Base-by-base conservation (phyloP, 2,329 filamentous ascomycete species). In the Diplodia corticola region DNA sequence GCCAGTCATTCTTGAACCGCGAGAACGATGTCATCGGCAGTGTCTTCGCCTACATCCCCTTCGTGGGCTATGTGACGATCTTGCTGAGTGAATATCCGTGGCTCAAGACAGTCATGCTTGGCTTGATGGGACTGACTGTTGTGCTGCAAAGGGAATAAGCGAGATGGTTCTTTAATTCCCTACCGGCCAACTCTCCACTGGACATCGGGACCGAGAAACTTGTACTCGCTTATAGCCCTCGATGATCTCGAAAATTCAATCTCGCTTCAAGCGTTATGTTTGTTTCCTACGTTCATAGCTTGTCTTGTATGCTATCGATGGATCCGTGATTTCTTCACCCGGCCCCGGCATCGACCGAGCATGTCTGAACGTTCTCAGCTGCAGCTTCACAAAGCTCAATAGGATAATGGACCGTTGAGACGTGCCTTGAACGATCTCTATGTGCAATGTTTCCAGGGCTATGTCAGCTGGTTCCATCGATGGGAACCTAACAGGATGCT, bases 51-150 rank as follows among this genome's bases (percentile, higher is more conserved):
- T 99, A 96, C 77, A 89, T 98, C 66, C 95, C 95, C 0, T 96
- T 95, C 73, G 93, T 98, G 15, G 95, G 95, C 70, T 98, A 98
- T 75, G 93, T 98, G 53, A 99, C 95, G 1, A 99, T 99, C 72
- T 83, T 98, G 78, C 83, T 99, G 69, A 95, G 91, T 69, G 95
- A 99, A 78, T 89, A 99, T 76, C 95, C 95, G 5, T 98, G 94
- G 94, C 78, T 98, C 72, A 99, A 99, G 86, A 96, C 92, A 50
- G 94, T 89, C 28, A 91, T 98, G 89, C 79, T 99, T 74, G 94
- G 92, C 1, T 85, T 97, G 60, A 99, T 99, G 95, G 95, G 94
- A 1, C 77, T 97, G 73, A 88, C 96, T 81, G 95, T 97, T 28
- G 89, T 99, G 55, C 78, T 99, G 72, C 95, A 99, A 78, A 83